Evolutionary conservation across 495 filamentous ascomycete genomes (phyloP), one percentile per base, ranked within the genome.

Genomic region (Trichoderma reesei): DNA sequence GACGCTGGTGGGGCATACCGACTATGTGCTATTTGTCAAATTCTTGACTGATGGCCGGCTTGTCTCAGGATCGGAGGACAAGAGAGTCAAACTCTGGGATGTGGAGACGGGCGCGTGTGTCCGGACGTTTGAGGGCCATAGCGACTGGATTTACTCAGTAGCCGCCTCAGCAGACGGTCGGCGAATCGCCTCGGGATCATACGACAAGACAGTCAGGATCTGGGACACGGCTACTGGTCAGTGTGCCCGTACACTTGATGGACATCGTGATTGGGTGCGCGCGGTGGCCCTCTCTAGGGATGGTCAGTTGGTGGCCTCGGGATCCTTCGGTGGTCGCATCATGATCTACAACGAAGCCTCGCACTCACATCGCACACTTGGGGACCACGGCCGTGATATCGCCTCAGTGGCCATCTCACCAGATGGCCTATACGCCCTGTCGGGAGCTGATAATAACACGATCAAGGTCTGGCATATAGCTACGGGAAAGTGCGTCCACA

Each of bases 61-160:
- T 16, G 59, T 38, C 11, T 61, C 59, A 38, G 59, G 59, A 33
- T 38, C 59, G 0, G 11, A 61, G 5, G 41, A 42, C 16, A 42
- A 42, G 8, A 6, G 10, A 10, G 41, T 42, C 41, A 42, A 10
- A 16, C 10, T 42, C 14, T 46, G 42, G 42, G 42, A 46, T 46
- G n/a, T 18, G 1, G 42, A 5, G 1, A 46, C 42, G 6, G 14
- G 42, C 14, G 8, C n/a, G n/a, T 46, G 42, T 18, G 42, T 46
- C 13, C 14, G 5, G 37, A 65, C 66, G 41, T 66, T 69, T 39
- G 60, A 67, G 39, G 66, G 63, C 60, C 66, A 69, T 33, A 46
- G 33, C 5, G 37, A 31, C 42, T 51, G 3, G n/a, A 65, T 67
- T 9, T 41, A 0, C 11, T 67, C 66, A 13, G 60, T 65, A 0